Evolutionary conservation across 345 rosid species (phyloP), one percentile per base, ranked within the genome.

Genomic region (Microthlaspi erraticum): DNA sequence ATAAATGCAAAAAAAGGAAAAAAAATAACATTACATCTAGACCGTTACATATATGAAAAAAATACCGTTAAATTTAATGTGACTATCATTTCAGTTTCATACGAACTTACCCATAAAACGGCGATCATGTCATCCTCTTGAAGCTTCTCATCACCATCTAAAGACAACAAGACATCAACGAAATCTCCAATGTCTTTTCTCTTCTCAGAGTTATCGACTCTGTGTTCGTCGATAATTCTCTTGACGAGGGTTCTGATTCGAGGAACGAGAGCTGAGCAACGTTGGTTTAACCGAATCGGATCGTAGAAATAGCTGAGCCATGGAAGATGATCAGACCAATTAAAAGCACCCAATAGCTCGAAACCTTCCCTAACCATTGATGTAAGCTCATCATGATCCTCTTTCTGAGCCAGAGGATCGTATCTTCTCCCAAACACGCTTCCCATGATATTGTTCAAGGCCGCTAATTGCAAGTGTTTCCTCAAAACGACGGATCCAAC

Each of bases 71-170:
- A 14, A 64, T 38, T 14, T 16, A 68, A 61, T 12, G 4, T 13
- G 74, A 43, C 58, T 59, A 48, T 16, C 8, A 17, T 55, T 36
- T 73, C 8, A 48, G 10, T 18, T 66, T 37, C 23, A 51, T 57
- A 51, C 16, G 13, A 12, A 71, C 81, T 23, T 72, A 93, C 98
- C 98, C 98, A 93, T 36, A 93, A 76, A 29, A 93, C 87, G 18
- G 98, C 93, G 34, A 93, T 51, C 92, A 93, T 90, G 76, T 93
- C 98, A 42, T 88, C 92, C 6, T 88, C 96, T 36, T 77, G 32
- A 16, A 93, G 86, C 76, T 84, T 86, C 26, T 88, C 98, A 1
- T 83, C 92, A 14, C 97, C 88, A 0, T 90, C 89, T 44, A 88
- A 66, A 26, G 93, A 84, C 8, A 88, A 83, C 83, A 93, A 66